Conservation (phyloP, 2,329 filamentous ascomycete species). For the Pseudocercospora pini-densiflorae region DNA sequence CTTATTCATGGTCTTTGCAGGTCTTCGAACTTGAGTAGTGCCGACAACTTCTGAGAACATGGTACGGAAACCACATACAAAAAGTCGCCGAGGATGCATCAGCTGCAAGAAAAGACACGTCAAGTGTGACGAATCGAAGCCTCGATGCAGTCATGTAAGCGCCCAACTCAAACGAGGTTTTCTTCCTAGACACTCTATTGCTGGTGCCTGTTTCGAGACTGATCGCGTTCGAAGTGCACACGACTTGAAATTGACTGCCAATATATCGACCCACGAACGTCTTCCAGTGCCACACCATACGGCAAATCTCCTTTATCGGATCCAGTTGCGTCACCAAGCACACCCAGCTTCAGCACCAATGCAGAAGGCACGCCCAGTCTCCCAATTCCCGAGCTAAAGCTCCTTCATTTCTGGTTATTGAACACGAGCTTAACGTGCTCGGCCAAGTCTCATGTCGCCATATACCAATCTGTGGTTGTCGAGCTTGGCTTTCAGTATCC, state of each 20-base stretch:
- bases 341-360: slow-evolving; percentile 1
- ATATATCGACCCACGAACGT: slow-evolving; percentile 5
- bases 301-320: slow-evolving; percentile 7
- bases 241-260: slow-evolving; percentile 26
- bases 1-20: no score
- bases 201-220: neutral
- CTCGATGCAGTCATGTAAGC: slow-evolving; percentile 16
- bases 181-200: neutral
- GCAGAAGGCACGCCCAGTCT: slow-evolving; percentile 11
- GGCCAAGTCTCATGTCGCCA: slow-evolving; percentile 1
- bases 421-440: slow-evolving; percentile 20
- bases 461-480: slow-evolving; percentile 25
- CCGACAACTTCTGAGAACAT: neutral
- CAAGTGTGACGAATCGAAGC: slow-evolving; percentile 23
- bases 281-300: slow-evolving; percentile 6
- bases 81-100: slow-evolving; percentile 28
- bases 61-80: slow-evolving; percentile 28
- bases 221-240: slow-evolving; percentile 10
- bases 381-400: slow-evolving; percentile 25
- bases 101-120: slow-evolving; percentile 32
- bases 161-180: neutral
- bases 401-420: slow-evolving; percentile 29
- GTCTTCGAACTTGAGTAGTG: no score
- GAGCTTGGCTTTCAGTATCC: slow-evolving; percentile 28
- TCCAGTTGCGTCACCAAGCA: slow-evolving; percentile 8